Percentiles rank a stretch among this genome's conserved stretches.
phyloP scores from a whole-genome alignment of 2,329 filamentous ascomycete genomes.

The Penicillium italicum region DNA sequence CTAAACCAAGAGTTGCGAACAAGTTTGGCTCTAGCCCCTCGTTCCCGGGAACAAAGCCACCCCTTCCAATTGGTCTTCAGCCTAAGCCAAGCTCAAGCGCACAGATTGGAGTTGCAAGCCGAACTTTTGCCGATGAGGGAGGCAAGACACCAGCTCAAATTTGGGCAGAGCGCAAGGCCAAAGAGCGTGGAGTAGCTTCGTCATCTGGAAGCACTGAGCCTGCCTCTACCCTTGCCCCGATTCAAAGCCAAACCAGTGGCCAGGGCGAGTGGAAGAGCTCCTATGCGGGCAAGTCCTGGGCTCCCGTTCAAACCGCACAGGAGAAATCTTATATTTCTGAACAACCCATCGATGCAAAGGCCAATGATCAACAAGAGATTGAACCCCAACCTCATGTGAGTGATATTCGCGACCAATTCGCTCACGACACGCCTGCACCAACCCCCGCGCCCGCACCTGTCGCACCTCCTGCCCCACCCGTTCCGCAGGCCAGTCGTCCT shows the following conservation, averaged over 20 bases:
- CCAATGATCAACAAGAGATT: conserved; percentile 49
- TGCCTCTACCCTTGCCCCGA: conserved; percentile 46
- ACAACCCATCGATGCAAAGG: conserved; percentile 62
- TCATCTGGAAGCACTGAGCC: conserved; percentile 46
- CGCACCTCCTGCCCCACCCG: conserved; percentile 44
- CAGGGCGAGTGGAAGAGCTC: conserved; percentile 81
- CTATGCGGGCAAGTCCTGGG: conserved; percentile 88
- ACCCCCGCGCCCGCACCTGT: conserved; percentile 42
- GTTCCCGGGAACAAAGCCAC: conserved; percentile 87
- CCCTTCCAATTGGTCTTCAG: conserved; percentile 66
- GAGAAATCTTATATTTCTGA: conserved; percentile 58
- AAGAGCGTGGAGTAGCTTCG: conserved; percentile 59
- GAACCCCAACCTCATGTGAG: conserved; percentile 64
- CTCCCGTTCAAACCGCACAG: conserved; percentile 69
- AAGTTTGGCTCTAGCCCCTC: conserved; percentile 70
- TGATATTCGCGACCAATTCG: conserved; percentile 78
- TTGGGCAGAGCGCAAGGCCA: conserved; percentile 96
- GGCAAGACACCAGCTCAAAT: conserved; percentile 96
- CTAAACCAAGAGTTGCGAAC: conserved; percentile 93
- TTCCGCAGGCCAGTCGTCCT: conserved; percentile 64
- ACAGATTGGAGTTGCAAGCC: conserved; percentile 71
- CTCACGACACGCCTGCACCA: conserved; percentile 56
- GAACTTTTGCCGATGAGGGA: conserved; percentile 89
- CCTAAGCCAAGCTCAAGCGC: conserved; percentile 58
- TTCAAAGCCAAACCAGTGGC: conserved; percentile 68